These are phyloP conservation scores for Cerioporus squamosus DNA, from an alignment of 1,284 basidiomycete genomes.

Conservation along the genomic window DNA sequence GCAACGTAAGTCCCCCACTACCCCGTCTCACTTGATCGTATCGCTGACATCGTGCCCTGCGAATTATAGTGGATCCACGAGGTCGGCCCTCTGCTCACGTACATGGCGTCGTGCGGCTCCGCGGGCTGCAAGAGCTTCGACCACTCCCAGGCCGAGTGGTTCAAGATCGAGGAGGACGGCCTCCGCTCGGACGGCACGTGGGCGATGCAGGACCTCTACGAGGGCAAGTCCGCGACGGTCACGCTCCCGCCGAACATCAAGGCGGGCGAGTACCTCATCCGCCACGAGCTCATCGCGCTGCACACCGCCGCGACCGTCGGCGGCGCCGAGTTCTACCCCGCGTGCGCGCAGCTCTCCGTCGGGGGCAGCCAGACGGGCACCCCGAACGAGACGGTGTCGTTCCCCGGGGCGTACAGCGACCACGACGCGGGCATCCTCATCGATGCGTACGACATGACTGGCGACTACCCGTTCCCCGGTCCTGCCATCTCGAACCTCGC, in stretches of 20 bases:
- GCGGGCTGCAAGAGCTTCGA: constrained; percentile 63
- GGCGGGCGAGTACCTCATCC: constrained; percentile 68
- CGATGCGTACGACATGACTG: constrained; percentile 32
- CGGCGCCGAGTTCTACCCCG: constrained; percentile 75
- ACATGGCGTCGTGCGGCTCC: constrained; percentile 63
- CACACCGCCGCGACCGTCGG: constrained; percentile 53
- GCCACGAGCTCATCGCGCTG: constrained; percentile 68
- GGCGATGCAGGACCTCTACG: constrained; percentile 41
- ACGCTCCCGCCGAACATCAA: constrained; percentile 58
- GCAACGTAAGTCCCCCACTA: constrained; percentile 19
- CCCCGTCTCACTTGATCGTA: neutral
- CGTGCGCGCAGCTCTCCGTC: constrained; percentile 63
- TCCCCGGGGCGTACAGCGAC: constrained; percentile 70
- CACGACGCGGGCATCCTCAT: constrained; percentile 62
- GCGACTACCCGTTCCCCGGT: constrained; percentile 42
- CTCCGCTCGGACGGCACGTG: constrained; percentile 39
- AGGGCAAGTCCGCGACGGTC: constrained; percentile 43
- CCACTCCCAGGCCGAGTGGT: constrained; percentile 61
- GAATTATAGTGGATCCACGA: constrained; percentile 42
- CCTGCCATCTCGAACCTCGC: constrained; percentile 36
- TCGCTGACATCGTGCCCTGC: neutral
- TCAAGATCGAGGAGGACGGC: constrained; percentile 60
- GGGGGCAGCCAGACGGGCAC: constrained; percentile 51
- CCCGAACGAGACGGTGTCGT: constrained; percentile 49
- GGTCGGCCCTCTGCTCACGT: constrained; percentile 68